Evolutionary conservation across 169 alveolate genomes (phyloP).

Genomic region (Plasmodium berghei): DNA sequence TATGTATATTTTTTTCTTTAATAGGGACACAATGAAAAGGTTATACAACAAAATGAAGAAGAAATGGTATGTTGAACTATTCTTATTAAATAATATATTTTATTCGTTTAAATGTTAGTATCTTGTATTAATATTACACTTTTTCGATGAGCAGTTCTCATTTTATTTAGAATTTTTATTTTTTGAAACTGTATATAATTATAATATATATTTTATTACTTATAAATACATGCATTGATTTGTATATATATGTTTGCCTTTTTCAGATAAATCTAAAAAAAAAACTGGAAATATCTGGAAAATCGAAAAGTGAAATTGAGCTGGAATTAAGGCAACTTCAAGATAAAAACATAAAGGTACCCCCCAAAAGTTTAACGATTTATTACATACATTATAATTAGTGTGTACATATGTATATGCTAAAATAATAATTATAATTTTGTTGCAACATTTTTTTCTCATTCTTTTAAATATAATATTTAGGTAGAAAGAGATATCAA

Average conservation of each 20-base stretch:
- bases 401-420: not conserved
- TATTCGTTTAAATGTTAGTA: not conserved
- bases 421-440: not conserved
- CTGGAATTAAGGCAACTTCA: slow-evolving; percentile 13
- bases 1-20: not conserved
- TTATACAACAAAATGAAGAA: slow-evolving; percentile 14
- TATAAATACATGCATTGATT: not conserved
- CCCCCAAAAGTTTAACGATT: too few species aligned
- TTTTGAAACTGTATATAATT: not conserved
- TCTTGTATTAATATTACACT: not conserved
- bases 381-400: not conserved
- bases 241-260: not conserved
- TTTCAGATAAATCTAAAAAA: slow-evolving; percentile 18
- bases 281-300: slow-evolving; percentile 5
- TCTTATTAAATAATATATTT: too few species aligned
- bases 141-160: not conserved
- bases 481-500: slow-evolving; percentile 42
- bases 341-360: slow-evolving; percentile 20
- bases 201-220: not conserved
- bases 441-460: not conserved
- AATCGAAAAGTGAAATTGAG: slow-evolving; percentile 22
- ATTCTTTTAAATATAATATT: not conserved
- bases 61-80: slow-evolving; percentile 8
- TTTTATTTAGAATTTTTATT: not conserved
- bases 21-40: slow-evolving; percentile 1